Evolutionary conservation across 2,329 filamentous ascomycete genomes (phyloP).

Genomic region (Ceratocystis destructans): DNA sequence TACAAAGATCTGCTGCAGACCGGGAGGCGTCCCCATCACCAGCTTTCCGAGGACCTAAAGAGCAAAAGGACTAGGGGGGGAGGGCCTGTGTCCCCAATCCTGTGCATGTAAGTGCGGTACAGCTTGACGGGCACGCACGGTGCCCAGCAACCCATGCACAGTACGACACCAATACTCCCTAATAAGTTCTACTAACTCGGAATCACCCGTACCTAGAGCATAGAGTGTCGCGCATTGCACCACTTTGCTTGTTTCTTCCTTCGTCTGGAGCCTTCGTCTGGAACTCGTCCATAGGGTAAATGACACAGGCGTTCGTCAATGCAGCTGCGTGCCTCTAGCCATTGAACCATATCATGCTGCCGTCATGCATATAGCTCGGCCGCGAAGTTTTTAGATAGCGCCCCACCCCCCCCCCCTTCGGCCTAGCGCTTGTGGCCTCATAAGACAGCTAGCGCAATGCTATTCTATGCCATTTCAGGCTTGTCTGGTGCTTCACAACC

Average conservation of each 20-base stretch:
- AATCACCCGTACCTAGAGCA: background rate
- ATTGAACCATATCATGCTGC: background rate
- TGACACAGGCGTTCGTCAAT: constrained; percentile 5
- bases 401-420: too few species aligned
- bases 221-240: background rate
- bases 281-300: background rate
- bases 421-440: too few species aligned
- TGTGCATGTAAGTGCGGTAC: background rate
- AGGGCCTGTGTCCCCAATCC: background rate
- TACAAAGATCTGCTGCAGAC: constrained; percentile 1
- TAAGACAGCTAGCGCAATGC: too few species aligned
- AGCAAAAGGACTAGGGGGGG: background rate
- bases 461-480: too few species aligned
- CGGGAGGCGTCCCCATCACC: background rate
- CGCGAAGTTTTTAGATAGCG: too few species aligned
- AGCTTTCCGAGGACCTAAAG: background rate
- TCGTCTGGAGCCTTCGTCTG: background rate
- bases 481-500: too few species aligned
- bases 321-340: background rate
- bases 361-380: background rate
- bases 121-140: background rate
- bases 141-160: background rate
- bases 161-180: background rate
- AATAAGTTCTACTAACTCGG: background rate
- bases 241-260: background rate